Conservation (phyloP, 306 rosid species). For the Corylus americana region DNA sequence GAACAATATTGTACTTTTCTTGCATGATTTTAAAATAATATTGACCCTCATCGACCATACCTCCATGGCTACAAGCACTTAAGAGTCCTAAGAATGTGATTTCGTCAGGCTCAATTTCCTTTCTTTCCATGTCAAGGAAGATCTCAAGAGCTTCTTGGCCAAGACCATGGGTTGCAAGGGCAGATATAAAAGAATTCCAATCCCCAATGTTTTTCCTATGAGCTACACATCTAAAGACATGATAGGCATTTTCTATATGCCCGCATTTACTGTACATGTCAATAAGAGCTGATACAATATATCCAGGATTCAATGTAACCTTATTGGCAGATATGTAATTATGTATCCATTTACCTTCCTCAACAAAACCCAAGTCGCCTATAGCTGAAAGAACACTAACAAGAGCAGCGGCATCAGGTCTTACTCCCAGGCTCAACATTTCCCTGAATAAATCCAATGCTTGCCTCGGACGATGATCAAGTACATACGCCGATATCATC, state of each 20-base stretch:
- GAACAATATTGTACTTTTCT: slow-evolving; percentile 47
- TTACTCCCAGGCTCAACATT: slow-evolving; percentile 43
- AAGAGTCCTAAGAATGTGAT: slow-evolving; percentile 55
- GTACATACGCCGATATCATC: slow-evolving; percentile 48
- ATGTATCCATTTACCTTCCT: slow-evolving; percentile 63
- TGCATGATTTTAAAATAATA: slow-evolving; percentile 53
- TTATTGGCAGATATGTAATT: slow-evolving; percentile 31
- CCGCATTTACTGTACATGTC: slow-evolving; percentile 68
- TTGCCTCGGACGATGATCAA: slow-evolving; percentile 28
- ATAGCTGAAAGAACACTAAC: slow-evolving; percentile 58
- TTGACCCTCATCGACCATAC: slow-evolving; percentile 45
- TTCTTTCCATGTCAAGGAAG: slow-evolving; percentile 45
- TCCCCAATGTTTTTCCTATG: slow-evolving; percentile 39
- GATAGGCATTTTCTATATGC: slow-evolving; percentile 47
- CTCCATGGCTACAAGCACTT: slow-evolving; percentile 63
- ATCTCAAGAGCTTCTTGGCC: slow-evolving; percentile 45
- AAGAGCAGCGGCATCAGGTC: slow-evolving; percentile 50
- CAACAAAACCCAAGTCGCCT: slow-evolving; percentile 54
- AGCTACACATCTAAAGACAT: slow-evolving; percentile 40
- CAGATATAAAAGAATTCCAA: slow-evolving; percentile 57
- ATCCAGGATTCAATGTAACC: slow-evolving; percentile 30
- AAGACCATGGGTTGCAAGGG: slow-evolving; percentile 50
- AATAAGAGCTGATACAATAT: slow-evolving; percentile 48
- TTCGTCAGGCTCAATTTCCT: slow-evolving; percentile 39
- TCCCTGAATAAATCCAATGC: slow-evolving; percentile 51